These are phyloP conservation scores for Aspergillus texensis DNA, from an alignment of 2,329 filamentous ascomycete species.

Conservation along the genomic window DNA sequence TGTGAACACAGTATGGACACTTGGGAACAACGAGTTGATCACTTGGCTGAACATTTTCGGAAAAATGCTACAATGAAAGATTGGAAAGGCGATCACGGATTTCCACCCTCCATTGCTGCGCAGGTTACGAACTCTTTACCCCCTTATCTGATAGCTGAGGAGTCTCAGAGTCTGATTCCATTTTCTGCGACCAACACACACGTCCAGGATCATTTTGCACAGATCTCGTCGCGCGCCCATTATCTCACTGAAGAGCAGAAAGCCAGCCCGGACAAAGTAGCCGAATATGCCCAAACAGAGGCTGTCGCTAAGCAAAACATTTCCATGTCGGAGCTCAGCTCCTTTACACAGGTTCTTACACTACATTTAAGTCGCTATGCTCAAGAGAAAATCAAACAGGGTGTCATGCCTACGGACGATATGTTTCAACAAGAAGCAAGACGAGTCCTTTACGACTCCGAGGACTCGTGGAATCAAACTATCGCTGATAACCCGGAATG, in stretches of 20 bases:
- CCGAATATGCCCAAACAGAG: not conserved
- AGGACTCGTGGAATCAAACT: constrained; percentile 53
- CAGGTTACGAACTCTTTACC: constrained; percentile 21
- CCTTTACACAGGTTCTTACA: constrained; percentile 21
- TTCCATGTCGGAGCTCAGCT: constrained; percentile 6
- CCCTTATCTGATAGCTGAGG: constrained; percentile 25
- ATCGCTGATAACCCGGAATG: constrained; percentile 29
- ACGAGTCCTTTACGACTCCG: constrained; percentile 51
- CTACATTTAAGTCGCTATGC: constrained; percentile 23
- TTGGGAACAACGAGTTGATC: constrained; percentile 56
- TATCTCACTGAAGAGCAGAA: not conserved
- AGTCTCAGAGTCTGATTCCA: constrained; percentile 22
- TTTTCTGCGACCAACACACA: constrained; percentile 22
- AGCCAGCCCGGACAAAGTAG: not conserved
- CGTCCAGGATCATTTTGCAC: constrained; percentile 21
- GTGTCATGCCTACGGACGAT: constrained; percentile 49
- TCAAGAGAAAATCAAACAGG: constrained; percentile 12
- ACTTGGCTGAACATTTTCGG: constrained; percentile 56
- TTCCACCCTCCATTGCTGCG: constrained; percentile 29
- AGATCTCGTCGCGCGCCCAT: constrained; percentile 20
- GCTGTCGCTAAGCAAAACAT: not conserved
- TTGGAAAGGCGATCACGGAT: constrained; percentile 56
- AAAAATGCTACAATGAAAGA: constrained; percentile 53
- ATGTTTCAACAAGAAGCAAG: constrained; percentile 53
- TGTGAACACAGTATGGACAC: constrained; percentile 50